Evolutionary conservation across 352 stramenopile species (phyloP), one percentile per base, ranked within the genome.

Genomic region (Globisporangium irregulare): DNA sequence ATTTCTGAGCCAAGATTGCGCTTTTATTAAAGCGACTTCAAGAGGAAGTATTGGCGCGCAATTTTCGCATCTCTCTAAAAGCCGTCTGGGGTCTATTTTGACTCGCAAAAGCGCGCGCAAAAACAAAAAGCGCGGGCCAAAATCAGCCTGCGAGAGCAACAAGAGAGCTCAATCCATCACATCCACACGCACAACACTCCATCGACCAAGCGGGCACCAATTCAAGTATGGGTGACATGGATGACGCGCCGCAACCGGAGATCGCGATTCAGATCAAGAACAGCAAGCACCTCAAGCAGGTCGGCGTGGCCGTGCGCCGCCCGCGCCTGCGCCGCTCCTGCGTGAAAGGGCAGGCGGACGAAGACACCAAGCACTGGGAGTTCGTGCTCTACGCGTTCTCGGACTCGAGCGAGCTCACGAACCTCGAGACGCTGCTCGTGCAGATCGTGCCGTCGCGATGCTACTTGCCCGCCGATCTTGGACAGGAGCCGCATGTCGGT

Each of bases 311-410:
- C 0, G 74, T 92, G 71, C 83, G 88, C 14, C 80, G 83, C 5
- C 83, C 88, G 60, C 86, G 88, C 8, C 62, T 79, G 60, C 86
- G 86, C n/a, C 76, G 78, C 25, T 95, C 87, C 25, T 93, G 86
- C 66, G 76, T 94, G 64, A 92, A 92, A 59, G 87, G 86, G 29
- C 70, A 81, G 10, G 76, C 68, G 18, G 75, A 76, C 67, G 87
- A 94, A 61, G 87, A 96, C 73, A 93, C 81, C 38, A 96, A 95
- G 67, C 86, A 95, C 48, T 94, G 84, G 77, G 76, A 93, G 71
- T 68, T 96, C 51, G 70, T 90, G 75, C 74, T 96, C 58, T 93
- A 80, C 69, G 71, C 73, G 59, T 95, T 96, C 77, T 91, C 82
- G 0, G 89, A 96, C 72, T 95, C 87, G 54, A 93, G 84, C 72